phyloP scores from a whole-genome alignment of 768 basidiomycete genomes.

The Terana coerulea region DNA sequence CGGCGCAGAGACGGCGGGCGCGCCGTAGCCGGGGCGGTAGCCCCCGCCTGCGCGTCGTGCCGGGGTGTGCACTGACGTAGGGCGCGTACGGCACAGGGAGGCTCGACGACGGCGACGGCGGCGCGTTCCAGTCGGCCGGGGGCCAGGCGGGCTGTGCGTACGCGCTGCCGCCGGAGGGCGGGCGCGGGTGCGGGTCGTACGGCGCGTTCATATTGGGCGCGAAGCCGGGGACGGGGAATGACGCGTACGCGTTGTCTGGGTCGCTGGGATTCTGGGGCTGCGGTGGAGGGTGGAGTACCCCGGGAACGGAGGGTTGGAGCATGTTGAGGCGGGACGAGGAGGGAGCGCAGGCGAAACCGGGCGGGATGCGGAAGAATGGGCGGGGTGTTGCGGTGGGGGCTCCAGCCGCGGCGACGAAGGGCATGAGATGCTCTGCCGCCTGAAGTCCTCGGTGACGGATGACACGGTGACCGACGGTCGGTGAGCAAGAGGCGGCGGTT shows the following conservation, averaged over 20 bases:
- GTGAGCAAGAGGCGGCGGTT: not conserved
- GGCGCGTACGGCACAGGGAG: not conserved
- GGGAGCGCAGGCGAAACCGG: conserved; percentile 8
- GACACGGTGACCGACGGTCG: not conserved
- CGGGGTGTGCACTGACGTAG: not conserved
- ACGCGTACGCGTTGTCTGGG: not conserved
- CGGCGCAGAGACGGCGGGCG: not conserved
- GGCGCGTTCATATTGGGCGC: too few species aligned
- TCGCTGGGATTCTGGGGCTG: not conserved
- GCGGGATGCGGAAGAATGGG: conserved; percentile 8
- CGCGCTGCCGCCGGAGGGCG: conserved; percentile 4
- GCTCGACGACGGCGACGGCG: not conserved
- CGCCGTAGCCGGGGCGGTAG: not conserved
- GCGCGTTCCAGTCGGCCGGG: conserved; percentile 20
- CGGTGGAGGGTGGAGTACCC: not conserved
- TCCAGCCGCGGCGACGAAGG: conserved; percentile 6
- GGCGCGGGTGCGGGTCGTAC: not conserved
- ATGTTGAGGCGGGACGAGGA: conserved; percentile 4
- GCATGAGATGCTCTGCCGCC: conserved; percentile 32
- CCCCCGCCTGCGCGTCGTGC: not conserved
- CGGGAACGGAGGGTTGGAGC: conserved; percentile 1
- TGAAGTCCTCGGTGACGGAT: conserved; percentile 31
- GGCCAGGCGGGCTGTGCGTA: conserved; percentile 17
- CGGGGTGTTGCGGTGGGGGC: conserved; percentile 29
- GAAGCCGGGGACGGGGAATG: conserved; percentile 7